Conservation (phyloP, 305 asterid genomes). For the Fraxinus albicans region DNA sequence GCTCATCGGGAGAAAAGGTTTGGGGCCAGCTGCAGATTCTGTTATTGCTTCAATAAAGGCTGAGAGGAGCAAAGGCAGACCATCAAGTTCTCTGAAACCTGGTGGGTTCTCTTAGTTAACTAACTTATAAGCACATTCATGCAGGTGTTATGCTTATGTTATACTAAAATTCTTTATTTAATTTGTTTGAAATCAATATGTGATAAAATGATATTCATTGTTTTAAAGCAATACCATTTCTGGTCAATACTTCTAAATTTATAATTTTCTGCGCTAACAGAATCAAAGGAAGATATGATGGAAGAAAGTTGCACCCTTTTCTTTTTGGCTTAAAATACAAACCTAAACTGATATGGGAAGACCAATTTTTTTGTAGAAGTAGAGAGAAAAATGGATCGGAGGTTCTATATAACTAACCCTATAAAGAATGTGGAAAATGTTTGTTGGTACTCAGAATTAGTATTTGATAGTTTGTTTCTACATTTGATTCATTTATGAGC, state of each 20-base stretch:
- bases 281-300: not conserved
- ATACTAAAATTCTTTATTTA: not conserved
- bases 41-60: conserved; percentile 79
- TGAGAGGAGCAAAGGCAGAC: conserved; percentile 68
- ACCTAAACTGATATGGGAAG: not conserved
- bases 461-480: not conserved
- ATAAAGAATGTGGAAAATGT: not conserved
- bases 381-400: not conserved
- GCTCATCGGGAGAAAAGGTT: conserved; percentile 87
- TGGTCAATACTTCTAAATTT: not conserved
- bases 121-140: not conserved
- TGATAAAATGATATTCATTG: not conserved
- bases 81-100: conserved; percentile 47
- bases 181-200: conserved; percentile 18
- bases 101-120: conserved; percentile 51
- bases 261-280: not conserved
- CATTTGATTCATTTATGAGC: not conserved
- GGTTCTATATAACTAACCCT: not conserved
- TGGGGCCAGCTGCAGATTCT: conserved; percentile 87
- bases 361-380: not conserved
- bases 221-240: not conserved
- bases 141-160: not conserved
- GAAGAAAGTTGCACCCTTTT: not conserved
- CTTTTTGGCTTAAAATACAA: not conserved
- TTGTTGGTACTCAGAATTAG: not conserved